Evolutionary conservation across 345 rosid species (phyloP), one percentile per base, ranked within the genome.

Genomic region (Populus nigra): DNA sequence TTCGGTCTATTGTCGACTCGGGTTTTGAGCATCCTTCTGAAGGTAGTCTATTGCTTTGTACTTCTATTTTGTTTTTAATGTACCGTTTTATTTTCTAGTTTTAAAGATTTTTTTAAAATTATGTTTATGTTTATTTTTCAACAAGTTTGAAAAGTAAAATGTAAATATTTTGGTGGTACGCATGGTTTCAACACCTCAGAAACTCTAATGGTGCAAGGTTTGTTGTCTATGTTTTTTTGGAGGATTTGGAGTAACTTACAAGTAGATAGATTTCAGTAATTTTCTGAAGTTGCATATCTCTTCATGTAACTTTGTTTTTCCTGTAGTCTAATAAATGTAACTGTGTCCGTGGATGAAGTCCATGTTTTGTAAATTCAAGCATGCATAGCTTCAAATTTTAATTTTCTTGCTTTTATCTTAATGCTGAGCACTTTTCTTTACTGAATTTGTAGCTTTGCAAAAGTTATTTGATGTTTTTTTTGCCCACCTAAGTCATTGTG

Each of bases 1-100:
- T 96, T 68, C 88, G 98, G 29, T 94, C 99, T 8, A 96, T 96
- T 65, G 98, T 93, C 47, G 99, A 96, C 85, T 96, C 99, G 0
- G 98, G 99, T 57, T 96, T 96, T 87, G 98, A 96, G 91, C 99
- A 93, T 85, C 99, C 99, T 33, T 96, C 99, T 0, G 98, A 96
- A 96, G 99, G 99, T 87, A 88, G 84, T 43, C 31, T 18, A 20
- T 41, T 65, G 29, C 39, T 33, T n/a, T 69, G 38, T 74, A 10
- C 63, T 10, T n/a, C 29, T n/a, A 11, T 4, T n/a, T 59, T n/a
- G 63, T 57, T 5, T 59, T n/a, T n/a, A 59, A 59, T n/a, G 29
- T n/a, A 9, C 29, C 23, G 5, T 59, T n/a, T 9, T 59, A 27
- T 33, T 33, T 4, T 33, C 15, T 59, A 10, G 8, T 53, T 53